These are phyloP conservation scores for Tylopilus plumbeoviolaceoides DNA, from an alignment of 768 basidiomycete genomes.

Conservation along the genomic window DNA sequence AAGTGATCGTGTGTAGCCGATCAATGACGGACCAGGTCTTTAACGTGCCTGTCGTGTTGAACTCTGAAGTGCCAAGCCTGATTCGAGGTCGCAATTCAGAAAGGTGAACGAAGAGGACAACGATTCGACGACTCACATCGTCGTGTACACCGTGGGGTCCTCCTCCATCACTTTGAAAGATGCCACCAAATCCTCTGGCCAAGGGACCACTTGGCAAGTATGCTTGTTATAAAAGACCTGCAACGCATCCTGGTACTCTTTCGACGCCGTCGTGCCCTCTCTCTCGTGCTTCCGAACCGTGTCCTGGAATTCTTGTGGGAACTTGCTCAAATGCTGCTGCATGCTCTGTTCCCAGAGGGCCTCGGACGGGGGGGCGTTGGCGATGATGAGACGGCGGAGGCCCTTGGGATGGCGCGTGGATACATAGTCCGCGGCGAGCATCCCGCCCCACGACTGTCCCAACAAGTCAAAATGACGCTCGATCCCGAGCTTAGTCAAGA, in stretches of 20 bases:
- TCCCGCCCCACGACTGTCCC: slow-evolving; percentile 58
- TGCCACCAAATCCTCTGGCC: not conserved
- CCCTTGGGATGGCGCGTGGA: slow-evolving; percentile 35
- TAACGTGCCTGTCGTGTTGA: slow-evolving; percentile 36
- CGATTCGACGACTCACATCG: not conserved
- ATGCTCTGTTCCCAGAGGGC: slow-evolving; percentile 11
- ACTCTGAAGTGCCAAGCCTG: slow-evolving; percentile 24
- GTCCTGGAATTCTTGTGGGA: slow-evolving; percentile 25
- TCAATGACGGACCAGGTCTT: slow-evolving; percentile 44
- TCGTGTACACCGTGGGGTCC: slow-evolving; percentile 31
- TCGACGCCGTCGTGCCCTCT: slow-evolving; percentile 27
- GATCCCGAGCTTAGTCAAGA: slow-evolving; percentile 41
- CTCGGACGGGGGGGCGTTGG: not conserved
- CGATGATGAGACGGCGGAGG: slow-evolving; percentile 28
- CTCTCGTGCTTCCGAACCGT: slow-evolving; percentile 27
- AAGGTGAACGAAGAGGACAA: not conserved
- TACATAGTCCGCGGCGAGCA: slow-evolving; percentile 40
- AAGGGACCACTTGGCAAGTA: slow-evolving; percentile 17
- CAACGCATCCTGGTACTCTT: slow-evolving; percentile 31
- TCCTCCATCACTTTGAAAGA: slow-evolving; percentile 21
- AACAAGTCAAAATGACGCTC: slow-evolving; percentile 20
- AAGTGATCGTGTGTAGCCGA: slow-evolving; percentile 35
- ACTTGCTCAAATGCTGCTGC: slow-evolving; percentile 18
- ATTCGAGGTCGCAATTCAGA: not conserved
- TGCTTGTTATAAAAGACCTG: slow-evolving; percentile 30